Base-by-base conservation (phyloP, 2,329 filamentous ascomycete genomes). In the Fusarium sp. region DNA sequence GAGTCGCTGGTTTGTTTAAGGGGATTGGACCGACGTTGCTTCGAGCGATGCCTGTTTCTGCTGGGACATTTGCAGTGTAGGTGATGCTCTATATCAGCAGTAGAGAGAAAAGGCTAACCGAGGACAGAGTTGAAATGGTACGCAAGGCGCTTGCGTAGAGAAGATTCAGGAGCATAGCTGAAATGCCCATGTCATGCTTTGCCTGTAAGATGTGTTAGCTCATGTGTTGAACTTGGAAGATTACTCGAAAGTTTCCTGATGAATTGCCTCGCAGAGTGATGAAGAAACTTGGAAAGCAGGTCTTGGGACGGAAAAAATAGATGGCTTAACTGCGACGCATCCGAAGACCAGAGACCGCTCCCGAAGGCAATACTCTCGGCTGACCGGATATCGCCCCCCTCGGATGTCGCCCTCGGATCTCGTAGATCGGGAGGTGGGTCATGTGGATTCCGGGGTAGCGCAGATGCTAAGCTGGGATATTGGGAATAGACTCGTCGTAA, bases 41-140 rank as follows among this genome's bases (percentile, higher is more conserved):
- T 16, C 35, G 62, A 8, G 66, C 66, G 9, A 68, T 65, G 66
- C 62, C 62, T 2, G 66, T 65, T 13, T 68, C 66, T n/a, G 66
- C 66, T 16, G 61, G 62, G 10, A 65, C 57, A 18, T 68, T 65
- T 61, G 56, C 56, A 9, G 58, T 57, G 66, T 68, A 56, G 38
- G 27, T 47, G 25, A 27, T 45, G 11, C 1, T 52, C 5, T 52
- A 7, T 29, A n/a, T n/a, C 9, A 13, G 25, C n/a, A 4, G 5
- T 4, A 13, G 18, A 25, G 47, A 52, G 25, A 6, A 16, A 29
- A 52, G 1, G 25, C 47, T 52, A n/a, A 50, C 25, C 6, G 16
- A n/a, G 47, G 25, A 29, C 6, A 52, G 47, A n/a, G 47, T 52
- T 52, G 47, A 52, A 7, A 29, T 52, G 47, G 25, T 29, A 6